Conservation (phyloP, 2,329 filamentous ascomycete species). For the Epichloe hybrida region DNA sequence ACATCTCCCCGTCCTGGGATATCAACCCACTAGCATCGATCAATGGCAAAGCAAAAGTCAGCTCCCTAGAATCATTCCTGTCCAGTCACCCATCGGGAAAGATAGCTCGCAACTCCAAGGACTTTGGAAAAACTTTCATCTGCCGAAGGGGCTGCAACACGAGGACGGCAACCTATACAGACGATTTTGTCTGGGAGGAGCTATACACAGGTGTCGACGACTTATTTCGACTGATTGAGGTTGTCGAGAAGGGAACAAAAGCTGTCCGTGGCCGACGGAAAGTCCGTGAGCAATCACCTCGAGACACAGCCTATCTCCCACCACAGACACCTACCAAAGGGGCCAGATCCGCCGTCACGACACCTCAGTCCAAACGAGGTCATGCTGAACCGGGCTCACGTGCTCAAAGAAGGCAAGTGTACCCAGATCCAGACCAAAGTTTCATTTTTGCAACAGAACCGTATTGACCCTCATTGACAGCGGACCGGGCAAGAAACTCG, state of each 20-base stretch:
- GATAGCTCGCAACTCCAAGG: constrained; percentile 56
- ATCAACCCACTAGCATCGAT: constrained; percentile 77
- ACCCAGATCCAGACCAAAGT: neutral
- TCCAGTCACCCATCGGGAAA: constrained; percentile 60
- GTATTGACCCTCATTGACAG: constrained; percentile 35
- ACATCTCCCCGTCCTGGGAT: constrained; percentile 79
- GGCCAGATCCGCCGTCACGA: constrained; percentile 14
- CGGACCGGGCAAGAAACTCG: constrained; percentile 53
- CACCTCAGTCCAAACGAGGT: constrained; percentile 18
- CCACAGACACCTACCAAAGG: constrained; percentile 26
- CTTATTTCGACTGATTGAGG: constrained; percentile 51
- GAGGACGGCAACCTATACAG: constrained; percentile 77
- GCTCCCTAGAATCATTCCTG: constrained; percentile 59
- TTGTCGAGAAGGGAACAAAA: constrained; percentile 61
- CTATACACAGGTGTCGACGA: constrained; percentile 53
- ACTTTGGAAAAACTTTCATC: constrained; percentile 76
- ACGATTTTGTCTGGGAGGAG: constrained; percentile 87
- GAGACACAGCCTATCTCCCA: constrained; percentile 19
- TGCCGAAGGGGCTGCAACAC: constrained; percentile 85
- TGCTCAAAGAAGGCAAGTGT: constrained; percentile 15
- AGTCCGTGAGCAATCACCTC: constrained; percentile 18
- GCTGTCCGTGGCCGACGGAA: constrained; percentile 32
- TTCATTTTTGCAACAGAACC: constrained; percentile 8
- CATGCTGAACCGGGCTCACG: constrained; percentile 20
- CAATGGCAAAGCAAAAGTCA: constrained; percentile 72